These are phyloP conservation scores for Athelia sp. DNA, from an alignment of 1,284 basidiomycete genomes.

Conservation along the genomic window DNA sequence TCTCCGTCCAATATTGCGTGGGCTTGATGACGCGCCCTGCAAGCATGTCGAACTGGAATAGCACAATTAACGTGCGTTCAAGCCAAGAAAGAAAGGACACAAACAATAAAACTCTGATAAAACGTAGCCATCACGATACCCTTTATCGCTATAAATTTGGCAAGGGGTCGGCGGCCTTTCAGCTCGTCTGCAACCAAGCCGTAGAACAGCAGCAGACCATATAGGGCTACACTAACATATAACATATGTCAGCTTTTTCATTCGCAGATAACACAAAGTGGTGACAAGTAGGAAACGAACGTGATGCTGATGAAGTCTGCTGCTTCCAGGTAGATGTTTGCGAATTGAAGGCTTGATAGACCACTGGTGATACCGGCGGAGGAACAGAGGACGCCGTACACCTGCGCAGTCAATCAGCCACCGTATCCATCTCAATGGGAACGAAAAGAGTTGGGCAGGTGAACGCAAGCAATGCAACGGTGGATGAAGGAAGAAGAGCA, in stretches of 20 bases:
- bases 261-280: neutral
- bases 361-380: conserved; percentile 38
- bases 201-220: conserved; percentile 80
- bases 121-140: conserved; percentile 84
- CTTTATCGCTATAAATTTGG: conserved; percentile 83
- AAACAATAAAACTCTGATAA: conserved; percentile 70
- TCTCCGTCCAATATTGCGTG: conserved; percentile 74
- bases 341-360: conserved; percentile 47
- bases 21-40: conserved; percentile 58
- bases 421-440: too few species aligned
- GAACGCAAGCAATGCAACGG: too few species aligned
- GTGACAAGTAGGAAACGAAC: conserved; percentile 28
- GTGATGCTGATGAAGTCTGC: conserved; percentile 79
- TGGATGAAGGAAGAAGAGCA: too few species aligned
- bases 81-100: conserved; percentile 18
- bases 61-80: too few species aligned
- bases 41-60: conserved; percentile 48
- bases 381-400: conserved; percentile 62
- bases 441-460: too few species aligned
- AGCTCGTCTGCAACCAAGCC: conserved; percentile 76
- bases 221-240: conserved; percentile 77
- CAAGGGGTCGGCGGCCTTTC: conserved; percentile 66
- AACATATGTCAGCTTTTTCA: too few species aligned
- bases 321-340: conserved; percentile 65
- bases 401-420: too few species aligned